These are phyloP conservation scores for Neoarthrinium moseri DNA, from an alignment of 2,329 filamentous ascomycete species.

Conservation along the genomic window DNA sequence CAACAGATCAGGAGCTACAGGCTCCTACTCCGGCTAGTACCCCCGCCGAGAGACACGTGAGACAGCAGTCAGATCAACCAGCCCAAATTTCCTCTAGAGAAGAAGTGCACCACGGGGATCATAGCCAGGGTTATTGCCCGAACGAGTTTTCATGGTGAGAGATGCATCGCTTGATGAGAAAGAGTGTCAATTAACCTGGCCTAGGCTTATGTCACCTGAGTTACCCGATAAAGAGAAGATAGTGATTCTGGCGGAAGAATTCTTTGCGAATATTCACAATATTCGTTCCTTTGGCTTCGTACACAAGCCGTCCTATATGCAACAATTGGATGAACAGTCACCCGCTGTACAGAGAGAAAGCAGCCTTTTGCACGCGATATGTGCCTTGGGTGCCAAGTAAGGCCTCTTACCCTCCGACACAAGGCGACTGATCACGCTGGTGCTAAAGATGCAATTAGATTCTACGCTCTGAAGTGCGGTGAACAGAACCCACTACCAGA, in stretches of 20 bases:
- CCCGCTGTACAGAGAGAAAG: neutral
- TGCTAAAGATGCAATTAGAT: neutral
- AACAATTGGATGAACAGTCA: conserved; percentile 12
- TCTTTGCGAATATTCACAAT: conserved; percentile 19
- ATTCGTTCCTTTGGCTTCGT: conserved; percentile 20
- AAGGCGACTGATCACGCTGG: no score
- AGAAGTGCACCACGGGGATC: neutral
- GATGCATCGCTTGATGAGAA: neutral
- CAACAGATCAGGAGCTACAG: no score
- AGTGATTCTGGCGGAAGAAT: conserved; percentile 15
- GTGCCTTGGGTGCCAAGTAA: conserved; percentile 16
- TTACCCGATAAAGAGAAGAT: conserved; percentile 9
- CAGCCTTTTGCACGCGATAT: conserved; percentile 12
- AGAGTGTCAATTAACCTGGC: neutral
- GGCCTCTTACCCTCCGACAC: neutral
- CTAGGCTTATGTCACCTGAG: conserved; percentile 11
- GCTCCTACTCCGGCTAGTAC: neutral
- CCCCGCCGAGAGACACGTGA: neutral
- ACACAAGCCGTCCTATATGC: conserved; percentile 19
- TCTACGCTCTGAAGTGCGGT: conserved; percentile 6
- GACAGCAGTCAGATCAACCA: neutral
- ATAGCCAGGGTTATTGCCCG: neutral
- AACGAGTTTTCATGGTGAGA: neutral
- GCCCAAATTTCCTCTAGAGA: neutral
- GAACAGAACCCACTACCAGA: neutral